Base-by-base conservation (phyloP, 2,329 filamentous ascomycete genomes). In the Fusarium vanettenii region DNA sequence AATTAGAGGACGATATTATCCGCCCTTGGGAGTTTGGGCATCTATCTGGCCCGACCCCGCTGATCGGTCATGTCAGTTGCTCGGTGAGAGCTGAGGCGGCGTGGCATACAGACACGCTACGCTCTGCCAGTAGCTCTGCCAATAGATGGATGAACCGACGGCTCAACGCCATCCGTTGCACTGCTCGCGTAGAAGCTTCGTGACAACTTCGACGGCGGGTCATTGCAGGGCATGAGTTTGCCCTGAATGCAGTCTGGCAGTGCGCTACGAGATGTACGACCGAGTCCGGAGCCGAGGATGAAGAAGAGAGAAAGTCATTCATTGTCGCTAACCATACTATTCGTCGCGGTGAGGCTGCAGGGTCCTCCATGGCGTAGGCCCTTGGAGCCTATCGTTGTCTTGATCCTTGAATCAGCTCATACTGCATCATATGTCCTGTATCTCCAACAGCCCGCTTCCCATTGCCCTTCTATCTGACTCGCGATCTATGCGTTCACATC, bases 361-460 rank as follows among this genome's bases (percentile, higher is more conserved):
- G 61, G 27, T 43, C 20, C 29, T 55, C 57, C 22, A 31, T 33
- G 50, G 48, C 52, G 60, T 41, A 62, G 64, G 60, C 48, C 33
- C 64, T 50, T 20, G 22, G 22, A 61, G 43, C 59, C 37, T 59
- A 60, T 50, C 20, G 27, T 50, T 61, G 57, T 60, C 59, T 50
- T 66, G 37, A 56, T 75, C 33, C 57, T 60, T 48, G 62, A 74
- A 55, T 69, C 66, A 70, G 63, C 60, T 62, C 68, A 70, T 69
- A 50, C 52, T 60, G 52, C 65, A 64, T 70, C 37, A 39, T 52
- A 62, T 64, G 39, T 57, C 39, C 55, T 70, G 45, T 37, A 66
- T 59, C 60, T 41, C 39, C 45, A 62, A 66, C 66, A 31, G 50
- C 63, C 65, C 57, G 50, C 33, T 41, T 66, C 62, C 25, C 41